Conservation (phyloP, 192 early-diverging fungal genomes). For the Coemansia pectinata region DNA sequence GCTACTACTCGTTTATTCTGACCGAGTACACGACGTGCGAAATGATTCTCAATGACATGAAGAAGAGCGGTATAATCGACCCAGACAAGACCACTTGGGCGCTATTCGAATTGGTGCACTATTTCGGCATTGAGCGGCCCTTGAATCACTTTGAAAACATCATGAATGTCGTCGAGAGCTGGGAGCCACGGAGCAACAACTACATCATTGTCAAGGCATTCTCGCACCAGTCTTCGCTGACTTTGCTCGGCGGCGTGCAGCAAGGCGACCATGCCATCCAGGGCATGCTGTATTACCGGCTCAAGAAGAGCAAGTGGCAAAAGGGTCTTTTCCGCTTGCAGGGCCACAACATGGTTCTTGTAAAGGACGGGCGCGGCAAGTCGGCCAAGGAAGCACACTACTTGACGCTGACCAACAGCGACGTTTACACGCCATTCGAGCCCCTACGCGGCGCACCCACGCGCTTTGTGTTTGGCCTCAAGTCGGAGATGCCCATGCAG, state of each 20-base stretch:
- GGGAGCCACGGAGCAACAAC: constrained; percentile 78
- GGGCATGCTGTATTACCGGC: constrained; percentile 73
- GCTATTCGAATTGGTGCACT: constrained; percentile 87
- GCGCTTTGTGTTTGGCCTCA: constrained; percentile 79
- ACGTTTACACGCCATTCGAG: constrained; percentile 80
- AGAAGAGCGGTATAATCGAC: constrained; percentile 61
- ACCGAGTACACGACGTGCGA: constrained; percentile 72
- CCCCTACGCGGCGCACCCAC: constrained; percentile 72
- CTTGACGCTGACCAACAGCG: constrained; percentile 67
- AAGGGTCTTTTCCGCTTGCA: constrained; percentile 68
- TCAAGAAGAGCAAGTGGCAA: constrained; percentile 85
- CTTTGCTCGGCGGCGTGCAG: constrained; percentile 30
- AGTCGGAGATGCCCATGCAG: constrained; percentile 73
- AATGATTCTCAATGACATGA: constrained; percentile 70
- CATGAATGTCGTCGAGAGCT: constrained; percentile 75
- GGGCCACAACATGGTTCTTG: constrained; percentile 34
- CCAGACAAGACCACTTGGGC: constrained; percentile 65
- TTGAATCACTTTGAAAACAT: constrained; percentile 90
- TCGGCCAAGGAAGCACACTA: constrained; percentile 41
- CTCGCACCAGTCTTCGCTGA: constrained; percentile 41
- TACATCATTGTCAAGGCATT: constrained; percentile 75
- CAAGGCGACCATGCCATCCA: constrained; percentile 53
- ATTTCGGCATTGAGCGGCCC: constrained; percentile 87
- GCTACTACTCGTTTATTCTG: constrained; percentile 78
- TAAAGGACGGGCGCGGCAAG: constrained; percentile 39